Conservation (phyloP, 1,139 yeast genomes). For the Candida tunisiensis region DNA sequence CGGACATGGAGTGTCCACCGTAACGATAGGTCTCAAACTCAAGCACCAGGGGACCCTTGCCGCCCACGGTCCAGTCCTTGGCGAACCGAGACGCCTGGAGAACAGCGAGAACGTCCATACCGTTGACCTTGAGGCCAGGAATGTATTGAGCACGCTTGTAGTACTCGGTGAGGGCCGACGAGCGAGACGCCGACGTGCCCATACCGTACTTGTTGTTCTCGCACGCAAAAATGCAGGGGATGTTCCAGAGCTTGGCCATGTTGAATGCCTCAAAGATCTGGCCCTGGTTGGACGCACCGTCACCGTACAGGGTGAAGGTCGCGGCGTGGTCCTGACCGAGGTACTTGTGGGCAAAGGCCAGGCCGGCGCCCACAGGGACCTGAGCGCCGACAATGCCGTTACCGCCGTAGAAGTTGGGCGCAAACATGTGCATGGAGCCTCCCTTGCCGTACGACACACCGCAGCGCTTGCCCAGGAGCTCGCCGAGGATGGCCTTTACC, state of each 20-base stretch:
- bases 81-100: conserved; percentile 96
- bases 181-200: conserved; percentile 97
- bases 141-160: conserved; percentile 99
- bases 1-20: conserved; percentile 99
- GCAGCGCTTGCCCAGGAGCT: conserved; percentile 88
- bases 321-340: conserved; percentile 57
- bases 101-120: conserved; percentile 93
- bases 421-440: conserved; percentile 99
- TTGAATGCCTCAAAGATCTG: conserved; percentile 95
- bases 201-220: conserved; percentile 99
- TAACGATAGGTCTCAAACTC: conserved; percentile 98
- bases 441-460: conserved; percentile 98
- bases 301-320: conserved; percentile 86
- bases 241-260: conserved; percentile 98
- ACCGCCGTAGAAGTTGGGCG: conserved; percentile 93
- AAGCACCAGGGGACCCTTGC: conserved; percentile 90
- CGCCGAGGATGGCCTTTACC: conserved; percentile 81
- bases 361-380: conserved; percentile 95
- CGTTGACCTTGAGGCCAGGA: conserved; percentile 96
- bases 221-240: conserved; percentile 89
- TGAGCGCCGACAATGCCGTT: conserved; percentile 99
- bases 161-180: conserved; percentile 92
- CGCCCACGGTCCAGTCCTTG: conserved; percentile 85
- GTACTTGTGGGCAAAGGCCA: conserved; percentile 95
- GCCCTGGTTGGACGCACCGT: conserved; percentile 99